Evolutionary conservation across 805 yeast genomes (phyloP), one percentile per base, ranked within the genome.

Genomic region (Groenewaldozyma tartarivorans): DNA sequence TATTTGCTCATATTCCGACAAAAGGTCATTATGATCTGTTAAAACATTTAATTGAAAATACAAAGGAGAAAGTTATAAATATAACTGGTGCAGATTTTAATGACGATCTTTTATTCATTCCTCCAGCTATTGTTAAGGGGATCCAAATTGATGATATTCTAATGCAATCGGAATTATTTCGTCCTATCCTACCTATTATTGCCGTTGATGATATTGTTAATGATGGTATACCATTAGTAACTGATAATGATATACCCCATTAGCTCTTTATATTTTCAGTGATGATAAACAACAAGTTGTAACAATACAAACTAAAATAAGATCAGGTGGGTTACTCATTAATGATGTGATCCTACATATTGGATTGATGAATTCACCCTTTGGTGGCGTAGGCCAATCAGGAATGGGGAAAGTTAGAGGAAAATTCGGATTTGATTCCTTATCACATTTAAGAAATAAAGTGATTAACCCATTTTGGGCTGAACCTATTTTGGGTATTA

Each of bases 371-470:
- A 68, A 69, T 37, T 74, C 84, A 2, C 96, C 96, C 20, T 90
- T 88, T 61, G 97, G 97, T 26, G 97, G 97, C 19, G 64, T 88
- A 42, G 96, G 96, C 11, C 57, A 57, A 13, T 84, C 95, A 0
- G 97, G 97, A 1, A 64, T 67, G 43, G 96, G 96, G 7, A 63
- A 71, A 26, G 87, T 86, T 61, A 96, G 87, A 56, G 95, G 96
- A 2, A 62, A 61, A 46, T 68, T 63, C 56, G 80, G 87, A 5
- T 70, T 77, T 47, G 74, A 77, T 35, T 67, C 81, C n/a, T 88
- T 88, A 55, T 72, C 86, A 1, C 94, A 84, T 58, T 74, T 74
- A 55, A 72, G 94, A 52, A 72, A 87, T 0, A 66, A 78, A 2
- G 56, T 83, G 48, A 71, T 67, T 36, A 84, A 81, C 56, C 78